Base-by-base conservation (phyloP, 257 asterid species). In the Przewalskia tangutica region DNA sequence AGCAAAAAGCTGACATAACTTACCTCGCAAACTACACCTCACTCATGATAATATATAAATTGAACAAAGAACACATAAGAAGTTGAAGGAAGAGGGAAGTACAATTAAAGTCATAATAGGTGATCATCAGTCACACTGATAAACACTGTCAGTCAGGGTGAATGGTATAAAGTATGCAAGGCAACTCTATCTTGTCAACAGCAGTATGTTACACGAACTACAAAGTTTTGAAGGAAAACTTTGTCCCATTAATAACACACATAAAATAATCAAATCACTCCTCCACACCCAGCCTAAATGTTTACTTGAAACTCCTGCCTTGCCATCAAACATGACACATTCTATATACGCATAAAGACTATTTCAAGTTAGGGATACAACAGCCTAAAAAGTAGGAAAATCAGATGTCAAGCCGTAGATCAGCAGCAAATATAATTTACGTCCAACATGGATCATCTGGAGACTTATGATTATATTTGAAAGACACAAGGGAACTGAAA, bases 281-380 rank as follows among this genome's bases (percentile, higher is more conserved):
- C 80, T 50, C 23, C 80, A 50, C 23, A 50, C 23, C 46, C 80
- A 50, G 80, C 14, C 62, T 50, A 75, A 73, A 50, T 50, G 27
- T 75, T 51, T 75, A 75, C 46, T 75, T 75, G 79, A 75, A 48
- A 32, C 62, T 75, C 62, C 80, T 50, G 80, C 63, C 79, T 23
- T 46, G 27, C 62, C 12, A n/a, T 75, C 79, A 48, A 71, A 71
- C 32, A 12, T 7, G 63, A 8, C 80, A 48, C 27, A 50, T 75
- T 50, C 42, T 27, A 75, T 50, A 50, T 50, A 50, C 80, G 7
- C 62, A 4, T 8, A 75, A 20, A 44, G 23, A 23, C 62, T 13
- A 75, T 75, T 50, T 75, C 62, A 75, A 50, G 20, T 13, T 75
- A 8, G 34, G 80, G 16, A 75, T 6, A 27, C 62, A 75, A 50